phyloP scores from a whole-genome alignment of 495 filamentous ascomycete genomes.

The Penicillium turbatum region DNA sequence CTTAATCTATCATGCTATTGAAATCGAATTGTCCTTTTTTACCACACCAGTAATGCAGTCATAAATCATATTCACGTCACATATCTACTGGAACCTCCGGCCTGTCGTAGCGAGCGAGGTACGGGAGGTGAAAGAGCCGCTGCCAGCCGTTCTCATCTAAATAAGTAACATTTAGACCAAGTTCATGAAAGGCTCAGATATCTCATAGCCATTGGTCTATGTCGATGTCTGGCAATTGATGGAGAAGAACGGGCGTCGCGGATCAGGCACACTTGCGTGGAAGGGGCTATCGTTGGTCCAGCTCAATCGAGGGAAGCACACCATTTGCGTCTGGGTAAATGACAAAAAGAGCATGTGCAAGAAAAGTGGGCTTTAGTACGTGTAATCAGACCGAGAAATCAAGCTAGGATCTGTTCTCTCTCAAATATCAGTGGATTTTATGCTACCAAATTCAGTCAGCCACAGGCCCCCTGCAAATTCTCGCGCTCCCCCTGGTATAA shows the following conservation, averaged over 20 bases:
- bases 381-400: slow-evolving; percentile 2
- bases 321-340: background rate
- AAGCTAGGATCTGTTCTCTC: slow-evolving; percentile 1
- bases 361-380: background rate
- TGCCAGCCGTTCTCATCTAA: too few relatives aligned
- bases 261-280: background rate
- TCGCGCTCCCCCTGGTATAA: background rate
- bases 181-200: background rate
- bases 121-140: too few relatives aligned
- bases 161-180: slow-evolving; percentile 2
- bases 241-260: background rate
- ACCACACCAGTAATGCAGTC: too few relatives aligned
- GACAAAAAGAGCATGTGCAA: slow-evolving; percentile 1
- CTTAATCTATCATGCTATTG: too few relatives aligned
- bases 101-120: too few relatives aligned
- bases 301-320: slow-evolving; percentile 4
- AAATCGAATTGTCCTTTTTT: too few relatives aligned
- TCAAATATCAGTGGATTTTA: background rate
- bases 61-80: too few relatives aligned
- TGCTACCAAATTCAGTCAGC: slow-evolving; percentile 1
- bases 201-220: slow-evolving; percentile 1
- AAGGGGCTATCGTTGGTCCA: background rate
- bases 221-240: background rate
- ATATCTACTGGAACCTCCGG: too few relatives aligned
- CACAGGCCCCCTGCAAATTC: slow-evolving; percentile 8